A percentile compares a stretch with the other conserved stretches of the same genome.
phyloP scores from a whole-genome alignment of 2,329 filamentous ascomycete species.

The Exophiala aquamarina region DNA sequence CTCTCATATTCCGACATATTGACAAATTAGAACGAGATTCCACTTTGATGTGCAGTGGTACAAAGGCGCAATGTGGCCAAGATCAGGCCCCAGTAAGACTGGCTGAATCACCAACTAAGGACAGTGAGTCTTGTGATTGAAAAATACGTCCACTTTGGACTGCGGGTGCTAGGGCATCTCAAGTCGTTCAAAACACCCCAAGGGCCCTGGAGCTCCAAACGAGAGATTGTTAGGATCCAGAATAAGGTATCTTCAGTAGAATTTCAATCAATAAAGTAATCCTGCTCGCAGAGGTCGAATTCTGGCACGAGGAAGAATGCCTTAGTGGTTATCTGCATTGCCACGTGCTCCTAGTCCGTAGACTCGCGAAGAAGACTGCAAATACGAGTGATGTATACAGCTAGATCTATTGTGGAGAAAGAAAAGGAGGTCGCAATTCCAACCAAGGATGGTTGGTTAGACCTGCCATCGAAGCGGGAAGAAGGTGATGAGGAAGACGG shows the following conservation, averaged over 20 bases:
- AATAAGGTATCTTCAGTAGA: too few relatives aligned
- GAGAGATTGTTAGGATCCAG: too few relatives aligned
- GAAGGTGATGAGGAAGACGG: constrained; percentile 23
- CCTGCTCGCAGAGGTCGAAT: too few relatives aligned
- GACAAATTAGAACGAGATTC: constrained; percentile 23
- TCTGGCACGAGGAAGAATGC: neutral
- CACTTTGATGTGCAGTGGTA: constrained; percentile 11
- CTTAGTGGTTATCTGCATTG: neutral
- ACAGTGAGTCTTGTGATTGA: too few relatives aligned
- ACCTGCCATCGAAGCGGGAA: constrained; percentile 27
- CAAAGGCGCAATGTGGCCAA: constrained; percentile 19
- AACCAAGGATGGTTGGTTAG: constrained; percentile 19
- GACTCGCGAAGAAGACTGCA: constrained; percentile 1
- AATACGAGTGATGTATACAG: neutral
- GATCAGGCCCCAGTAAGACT: constrained; percentile 10
- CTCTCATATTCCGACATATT: constrained; percentile 4
- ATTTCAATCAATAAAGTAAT: too few relatives aligned
- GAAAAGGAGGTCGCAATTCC: constrained; percentile 13
- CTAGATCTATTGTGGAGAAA: constrained; percentile 8
- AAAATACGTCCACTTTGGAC: too few relatives aligned
- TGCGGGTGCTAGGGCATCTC: too few relatives aligned
- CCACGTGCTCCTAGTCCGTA: neutral
- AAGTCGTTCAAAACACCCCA: too few relatives aligned
- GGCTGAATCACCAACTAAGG: constrained; percentile 7
- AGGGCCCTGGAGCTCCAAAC: too few relatives aligned